Conservation (phyloP, 495 filamentous ascomycete genomes). For the Penicillium nucicola region DNA sequence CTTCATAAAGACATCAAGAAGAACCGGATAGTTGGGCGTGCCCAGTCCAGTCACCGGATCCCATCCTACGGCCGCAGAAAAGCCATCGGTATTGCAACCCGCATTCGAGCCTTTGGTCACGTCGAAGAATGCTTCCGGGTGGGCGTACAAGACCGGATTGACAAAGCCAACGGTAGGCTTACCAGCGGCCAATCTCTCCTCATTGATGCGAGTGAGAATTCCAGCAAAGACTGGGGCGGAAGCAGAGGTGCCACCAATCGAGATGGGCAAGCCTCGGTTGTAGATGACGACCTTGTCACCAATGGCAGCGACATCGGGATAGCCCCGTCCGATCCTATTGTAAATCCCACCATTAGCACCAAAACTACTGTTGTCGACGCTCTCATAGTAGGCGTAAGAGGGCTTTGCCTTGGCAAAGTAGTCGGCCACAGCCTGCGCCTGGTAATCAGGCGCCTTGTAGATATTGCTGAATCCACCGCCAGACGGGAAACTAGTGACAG, state of each 20-base stretch:
- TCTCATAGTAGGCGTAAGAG: slow-evolving; percentile 39
- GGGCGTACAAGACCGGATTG: slow-evolving; percentile 58
- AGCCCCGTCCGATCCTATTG: slow-evolving; percentile 58
- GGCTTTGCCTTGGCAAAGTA: slow-evolving; percentile 50
- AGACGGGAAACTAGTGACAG: slow-evolving; percentile 46
- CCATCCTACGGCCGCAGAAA: slow-evolving; percentile 53
- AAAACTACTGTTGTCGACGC: slow-evolving; percentile 35
- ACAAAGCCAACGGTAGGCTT: slow-evolving; percentile 59
- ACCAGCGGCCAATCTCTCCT: slow-evolving; percentile 53
- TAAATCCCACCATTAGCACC: slow-evolving; percentile 51
- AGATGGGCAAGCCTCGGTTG: slow-evolving; percentile 33
- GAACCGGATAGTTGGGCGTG: slow-evolving; percentile 50
- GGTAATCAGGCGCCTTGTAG: slow-evolving; percentile 58
- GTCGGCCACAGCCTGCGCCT: slow-evolving; percentile 46
- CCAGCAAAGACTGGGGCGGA: slow-evolving; percentile 55
- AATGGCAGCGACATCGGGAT: slow-evolving; percentile 64
- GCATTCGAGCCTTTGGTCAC: slow-evolving; percentile 57
- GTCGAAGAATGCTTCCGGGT: slow-evolving; percentile 61
- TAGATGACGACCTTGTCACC: slow-evolving; percentile 54
- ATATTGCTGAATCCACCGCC: slow-evolving; percentile 71
- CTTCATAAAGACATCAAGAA: slow-evolving; percentile 45
- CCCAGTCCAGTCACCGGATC: slow-evolving; percentile 65
- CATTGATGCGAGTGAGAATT: slow-evolving; percentile 61
- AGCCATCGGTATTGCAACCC: slow-evolving; percentile 56
- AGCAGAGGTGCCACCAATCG: slow-evolving; percentile 56